Evolutionary conservation across 441 rosid species (phyloP), one percentile per base, ranked within the genome.

Genomic region (Sinapis alba): DNA sequence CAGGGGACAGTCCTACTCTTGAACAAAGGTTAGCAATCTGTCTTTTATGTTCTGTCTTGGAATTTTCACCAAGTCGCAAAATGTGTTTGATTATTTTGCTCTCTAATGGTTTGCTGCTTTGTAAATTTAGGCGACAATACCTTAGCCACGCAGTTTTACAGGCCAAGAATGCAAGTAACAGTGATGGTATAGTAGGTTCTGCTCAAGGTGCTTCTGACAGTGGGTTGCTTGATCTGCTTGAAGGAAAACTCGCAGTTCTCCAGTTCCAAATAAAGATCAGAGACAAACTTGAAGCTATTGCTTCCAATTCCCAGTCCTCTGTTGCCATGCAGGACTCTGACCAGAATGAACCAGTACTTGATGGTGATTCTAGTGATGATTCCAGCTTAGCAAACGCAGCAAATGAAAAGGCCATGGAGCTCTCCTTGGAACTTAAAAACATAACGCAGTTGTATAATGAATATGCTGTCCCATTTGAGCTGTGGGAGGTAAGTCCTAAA

Each of bases 401-500:
- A 67, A 78, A 66, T 62, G 99, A 87, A 66, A 96, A 91, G 87
- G 91, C 92, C 76, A 86, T 84, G 79, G 99, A 96, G 86, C 85
- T 93, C 61, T 90, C 98, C n/a, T 79, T 84, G 75, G 97, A 96
- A 83, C 86, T 92, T 72, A 96, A 91, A 82, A 93, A 90, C 81
- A 89, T 95, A 77, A 95, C 99, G 24, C 91, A 96, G 83, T 84
- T 96, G 66, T 96, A 91, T 79, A 96, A 93, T 81, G 99, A 96
- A 26, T 96, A 86, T 83, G 97, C 99, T 41, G 97, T 91, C 79
- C 98, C 97, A 50, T 96, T 93, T 82, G 97, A 86, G 80, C 93
- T 89, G 68, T 96, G 99, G 99, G 98, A 93, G 96, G 99, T 90
- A 79, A 56, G 74, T 67, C 70, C 32, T 50, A 6, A 56, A 53